Conservation (phyloP, 306 rosid genomes). For the Datisca glomerata region DNA sequence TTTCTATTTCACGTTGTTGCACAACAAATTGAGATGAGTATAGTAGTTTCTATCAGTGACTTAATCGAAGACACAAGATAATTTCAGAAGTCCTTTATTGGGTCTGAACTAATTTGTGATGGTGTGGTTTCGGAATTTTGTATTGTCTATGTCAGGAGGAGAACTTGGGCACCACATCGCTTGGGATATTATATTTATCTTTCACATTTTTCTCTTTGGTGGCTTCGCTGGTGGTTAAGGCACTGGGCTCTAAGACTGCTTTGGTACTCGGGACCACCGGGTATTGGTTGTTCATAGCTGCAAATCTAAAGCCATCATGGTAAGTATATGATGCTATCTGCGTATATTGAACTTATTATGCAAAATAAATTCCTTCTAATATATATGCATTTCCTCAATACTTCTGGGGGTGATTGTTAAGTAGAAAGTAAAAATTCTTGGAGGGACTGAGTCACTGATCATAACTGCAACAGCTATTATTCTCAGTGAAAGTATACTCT, state of each 20-base stretch:
- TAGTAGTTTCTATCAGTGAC: background rate
- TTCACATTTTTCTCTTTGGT: constrained; percentile 70
- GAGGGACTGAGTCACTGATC: too few relatives aligned
- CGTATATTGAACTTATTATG: background rate
- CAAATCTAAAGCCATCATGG: constrained; percentile 82
- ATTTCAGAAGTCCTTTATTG: too few relatives aligned
- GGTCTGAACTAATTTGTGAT: background rate
- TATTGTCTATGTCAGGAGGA: constrained; percentile 39
- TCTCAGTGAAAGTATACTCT: too few relatives aligned
- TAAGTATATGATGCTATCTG: constrained; percentile 9
- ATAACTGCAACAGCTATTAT: too few relatives aligned
- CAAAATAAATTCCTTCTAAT: too few relatives aligned
- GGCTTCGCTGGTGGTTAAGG: constrained; percentile 74
- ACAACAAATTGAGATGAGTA: background rate
- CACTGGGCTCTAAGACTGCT: constrained; percentile 71
- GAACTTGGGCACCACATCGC: constrained; percentile 74
- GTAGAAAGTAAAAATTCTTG: too few relatives aligned
- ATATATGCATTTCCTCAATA: too few relatives aligned
- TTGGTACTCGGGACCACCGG: constrained; percentile 78
- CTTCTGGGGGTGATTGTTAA: too few relatives aligned
- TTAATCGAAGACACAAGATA: too few relatives aligned
- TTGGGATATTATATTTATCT: constrained; percentile 70
- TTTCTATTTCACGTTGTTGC: constrained; percentile 2
- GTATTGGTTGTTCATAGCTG: constrained; percentile 77
- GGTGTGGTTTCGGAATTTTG: background rate